Conservation (phyloP, 768 basidiomycete genomes). For the Amanita jacksonii region DNA sequence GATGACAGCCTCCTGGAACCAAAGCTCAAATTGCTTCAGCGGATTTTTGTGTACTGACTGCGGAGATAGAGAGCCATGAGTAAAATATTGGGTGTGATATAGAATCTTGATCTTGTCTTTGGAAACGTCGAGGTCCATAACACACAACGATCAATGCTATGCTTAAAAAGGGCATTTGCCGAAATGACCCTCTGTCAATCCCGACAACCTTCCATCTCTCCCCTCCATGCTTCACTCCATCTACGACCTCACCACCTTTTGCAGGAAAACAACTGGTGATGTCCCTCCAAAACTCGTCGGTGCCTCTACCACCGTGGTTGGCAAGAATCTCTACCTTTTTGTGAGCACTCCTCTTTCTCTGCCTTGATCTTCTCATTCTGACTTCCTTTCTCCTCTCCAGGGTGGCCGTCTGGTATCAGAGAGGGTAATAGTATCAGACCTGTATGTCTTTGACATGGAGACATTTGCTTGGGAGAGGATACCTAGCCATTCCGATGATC, state of each 20-base stretch:
- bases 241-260: constrained; percentile 83
- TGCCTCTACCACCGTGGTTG: constrained; percentile 84
- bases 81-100: constrained; percentile 68
- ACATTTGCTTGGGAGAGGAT: constrained; percentile 76
- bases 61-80: constrained; percentile 54
- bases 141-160: not conserved
- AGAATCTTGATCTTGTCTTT: constrained; percentile 57
- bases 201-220: constrained; percentile 10
- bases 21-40: constrained; percentile 74
- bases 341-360: constrained; percentile 32
- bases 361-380: not conserved
- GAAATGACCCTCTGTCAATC: constrained; percentile 1
- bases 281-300: constrained; percentile 86
- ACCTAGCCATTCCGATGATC: constrained; percentile 48
- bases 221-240: constrained; percentile 59
- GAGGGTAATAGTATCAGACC: constrained; percentile 81
- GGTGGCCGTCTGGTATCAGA: constrained; percentile 84
- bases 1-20: constrained; percentile 66
- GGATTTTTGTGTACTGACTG: constrained; percentile 55
- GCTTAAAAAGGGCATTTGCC: constrained; percentile 4
- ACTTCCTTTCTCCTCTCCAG: constrained; percentile 24
- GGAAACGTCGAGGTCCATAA: constrained; percentile 29
- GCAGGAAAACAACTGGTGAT: constrained; percentile 75
- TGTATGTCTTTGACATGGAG: constrained; percentile 83
- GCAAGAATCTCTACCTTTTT: constrained; percentile 84